phyloP scores from a whole-genome alignment of 1,284 basidiomycete genomes.

The Sanghuangporus baumii region DNA sequence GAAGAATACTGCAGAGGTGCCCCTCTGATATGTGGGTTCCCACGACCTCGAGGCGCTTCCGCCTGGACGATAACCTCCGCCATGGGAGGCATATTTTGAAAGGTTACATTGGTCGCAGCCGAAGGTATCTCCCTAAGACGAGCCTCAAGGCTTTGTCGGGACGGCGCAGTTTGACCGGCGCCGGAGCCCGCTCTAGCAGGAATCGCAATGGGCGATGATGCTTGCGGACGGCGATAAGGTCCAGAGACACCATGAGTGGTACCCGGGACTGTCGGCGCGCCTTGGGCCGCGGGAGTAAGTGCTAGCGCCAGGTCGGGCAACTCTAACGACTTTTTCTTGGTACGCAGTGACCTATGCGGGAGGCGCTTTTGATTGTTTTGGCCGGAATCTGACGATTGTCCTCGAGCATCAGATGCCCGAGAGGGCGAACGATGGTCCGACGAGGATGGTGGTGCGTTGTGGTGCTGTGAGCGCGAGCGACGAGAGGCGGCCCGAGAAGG shows the following conservation, averaged over 20 bases:
- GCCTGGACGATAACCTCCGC: slow-evolving; percentile 2
- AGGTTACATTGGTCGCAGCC: slow-evolving; percentile 3
- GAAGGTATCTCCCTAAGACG: slow-evolving; percentile 21
- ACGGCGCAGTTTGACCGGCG: slow-evolving; percentile 29
- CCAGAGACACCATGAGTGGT: not conserved
- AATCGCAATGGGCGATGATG: slow-evolving; percentile 34
- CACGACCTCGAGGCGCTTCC: slow-evolving; percentile 19
- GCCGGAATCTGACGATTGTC: not conserved
- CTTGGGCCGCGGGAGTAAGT: slow-evolving; percentile 41
- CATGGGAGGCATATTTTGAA: slow-evolving; percentile 8
- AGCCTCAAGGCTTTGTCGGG: slow-evolving; percentile 28
- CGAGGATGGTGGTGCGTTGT: not conserved
- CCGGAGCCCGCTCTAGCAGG: slow-evolving; percentile 38
- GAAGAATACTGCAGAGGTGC: slow-evolving; percentile 31
- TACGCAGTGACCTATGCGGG: slow-evolving; percentile 48
- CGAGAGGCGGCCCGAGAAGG: slow-evolving; percentile 12
- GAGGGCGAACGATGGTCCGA: slow-evolving; percentile 8
- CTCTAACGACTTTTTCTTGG: slow-evolving; percentile 70
- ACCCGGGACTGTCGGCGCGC: slow-evolving; percentile 30
- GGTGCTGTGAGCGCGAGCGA: slow-evolving; percentile 16
- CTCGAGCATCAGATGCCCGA: not conserved
- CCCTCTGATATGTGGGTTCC: slow-evolving; percentile 27
- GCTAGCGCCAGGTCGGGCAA: slow-evolving; percentile 68
- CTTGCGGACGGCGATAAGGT: slow-evolving; percentile 34
- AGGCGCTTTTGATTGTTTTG: slow-evolving; percentile 10